Conservation (phyloP, 83 land plant genomes). For the Picea abies region DNA sequence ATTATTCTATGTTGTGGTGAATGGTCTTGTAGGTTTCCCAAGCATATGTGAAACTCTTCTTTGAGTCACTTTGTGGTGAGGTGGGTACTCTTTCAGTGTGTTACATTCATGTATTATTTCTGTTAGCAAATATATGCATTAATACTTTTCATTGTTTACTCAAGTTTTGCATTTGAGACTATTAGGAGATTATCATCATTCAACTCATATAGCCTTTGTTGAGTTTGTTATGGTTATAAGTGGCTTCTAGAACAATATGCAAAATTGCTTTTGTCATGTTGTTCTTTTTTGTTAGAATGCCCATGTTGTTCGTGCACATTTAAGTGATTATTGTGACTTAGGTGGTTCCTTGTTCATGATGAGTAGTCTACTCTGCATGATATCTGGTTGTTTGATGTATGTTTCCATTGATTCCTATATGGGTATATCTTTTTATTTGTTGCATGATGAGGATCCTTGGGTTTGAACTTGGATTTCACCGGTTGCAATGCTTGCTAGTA, state of each 20-base stretch:
- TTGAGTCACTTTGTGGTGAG: constrained; percentile 96
- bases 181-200: constrained; percentile 95
- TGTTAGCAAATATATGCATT: background rate
- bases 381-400: no score
- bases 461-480: no score
- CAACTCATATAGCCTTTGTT: constrained; percentile 96
- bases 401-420: no score
- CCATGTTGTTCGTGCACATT: no score
- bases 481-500: no score
- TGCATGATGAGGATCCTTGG: no score
- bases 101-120: background rate
- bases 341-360: no score
- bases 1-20: background rate
- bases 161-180: constrained; percentile 94
- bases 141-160: background rate
- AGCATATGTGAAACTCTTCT: constrained; percentile 91
- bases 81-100: constrained; percentile 34
- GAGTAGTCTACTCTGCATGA: no score
- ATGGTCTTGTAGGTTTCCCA: constrained; percentile 75
- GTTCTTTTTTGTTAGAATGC: background rate
- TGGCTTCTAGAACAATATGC: background rate
- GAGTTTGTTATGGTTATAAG: constrained; percentile 82
- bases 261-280: background rate
- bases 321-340: no score
- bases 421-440: no score